phyloP scores from a whole-genome alignment of 2,329 filamentous ascomycete genomes.

The Leptographium procerum region DNA sequence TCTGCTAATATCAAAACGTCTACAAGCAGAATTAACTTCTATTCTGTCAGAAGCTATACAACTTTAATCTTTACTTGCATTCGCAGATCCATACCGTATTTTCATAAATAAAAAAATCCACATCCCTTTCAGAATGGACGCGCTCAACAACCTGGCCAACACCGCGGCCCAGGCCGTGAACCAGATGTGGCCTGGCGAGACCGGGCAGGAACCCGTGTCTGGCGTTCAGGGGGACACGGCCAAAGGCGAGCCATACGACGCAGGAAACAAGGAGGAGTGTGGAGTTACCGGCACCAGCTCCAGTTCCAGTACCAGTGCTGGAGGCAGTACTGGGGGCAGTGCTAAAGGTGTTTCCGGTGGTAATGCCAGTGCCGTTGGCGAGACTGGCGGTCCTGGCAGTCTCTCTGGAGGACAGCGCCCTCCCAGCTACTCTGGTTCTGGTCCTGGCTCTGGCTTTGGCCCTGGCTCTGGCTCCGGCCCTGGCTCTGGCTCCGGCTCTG shows the following conservation, averaged over 20 bases:
- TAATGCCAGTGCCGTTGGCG: background rate
- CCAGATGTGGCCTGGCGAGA: conserved; percentile 28
- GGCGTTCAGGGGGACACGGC: conserved; percentile 57
- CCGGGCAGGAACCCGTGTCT: conserved; percentile 53
- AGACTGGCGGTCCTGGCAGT: background rate
- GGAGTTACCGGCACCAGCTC: background rate
- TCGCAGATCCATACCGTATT: too few species aligned
- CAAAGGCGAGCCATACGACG: conserved; percentile 63
- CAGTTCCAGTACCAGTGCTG: background rate
- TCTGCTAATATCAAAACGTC: too few species aligned
- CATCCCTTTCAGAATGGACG: conserved; percentile 43
- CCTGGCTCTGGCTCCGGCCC: too few species aligned
- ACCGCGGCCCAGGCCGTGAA: conserved; percentile 29
- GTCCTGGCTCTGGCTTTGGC: background rate
- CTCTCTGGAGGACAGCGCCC: background rate
- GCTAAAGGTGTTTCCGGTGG: background rate
- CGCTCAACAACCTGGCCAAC: conserved; percentile 45
- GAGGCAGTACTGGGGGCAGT: background rate
- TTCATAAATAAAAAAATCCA: too few species aligned
- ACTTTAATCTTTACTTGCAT: too few species aligned
- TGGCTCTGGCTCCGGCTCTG: background rate
- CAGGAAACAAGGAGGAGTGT: conserved; percentile 45
- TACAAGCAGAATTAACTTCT: too few species aligned
- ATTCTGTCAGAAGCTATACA: too few species aligned
- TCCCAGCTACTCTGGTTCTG: background rate